These are phyloP conservation scores for Leishmania braziliensis DNA, from an alignment of 208 protist genomes.

Conservation along the genomic window DNA sequence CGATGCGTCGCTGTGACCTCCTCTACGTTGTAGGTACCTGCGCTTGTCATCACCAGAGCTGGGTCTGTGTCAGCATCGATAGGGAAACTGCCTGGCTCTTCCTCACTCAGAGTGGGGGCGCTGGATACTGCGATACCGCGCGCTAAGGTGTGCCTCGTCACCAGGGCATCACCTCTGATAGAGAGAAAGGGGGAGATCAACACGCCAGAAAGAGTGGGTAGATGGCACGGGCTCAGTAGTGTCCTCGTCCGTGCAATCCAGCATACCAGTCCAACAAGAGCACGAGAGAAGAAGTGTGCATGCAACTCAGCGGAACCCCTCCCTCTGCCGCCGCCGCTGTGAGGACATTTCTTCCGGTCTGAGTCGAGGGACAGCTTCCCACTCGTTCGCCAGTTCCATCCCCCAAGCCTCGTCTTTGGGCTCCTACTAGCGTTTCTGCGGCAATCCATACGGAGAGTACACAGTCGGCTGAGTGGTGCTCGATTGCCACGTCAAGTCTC, in stretches of 20 bases:
- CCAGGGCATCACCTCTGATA: not conserved
- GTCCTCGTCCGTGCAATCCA: not conserved
- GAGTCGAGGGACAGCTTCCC: not conserved
- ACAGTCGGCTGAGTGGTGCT: slow-evolving; percentile 10
- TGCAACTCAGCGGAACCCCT: not conserved
- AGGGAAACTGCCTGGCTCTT: not conserved
- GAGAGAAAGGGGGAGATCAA: not conserved
- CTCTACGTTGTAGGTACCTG: not conserved
- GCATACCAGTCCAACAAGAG: not conserved
- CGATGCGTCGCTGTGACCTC: not conserved
- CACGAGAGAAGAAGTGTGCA: not conserved
- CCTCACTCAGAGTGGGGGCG: not conserved
- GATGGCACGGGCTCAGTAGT: not conserved
- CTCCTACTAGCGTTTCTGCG: not conserved
- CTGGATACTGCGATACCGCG: not conserved
- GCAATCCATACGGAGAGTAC: not conserved
- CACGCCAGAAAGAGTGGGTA: not conserved
- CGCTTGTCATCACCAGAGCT: not conserved
- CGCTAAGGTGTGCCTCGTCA: not conserved
- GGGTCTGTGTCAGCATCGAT: not conserved
- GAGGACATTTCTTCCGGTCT: not conserved
- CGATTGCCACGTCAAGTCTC: slow-evolving; percentile 8
- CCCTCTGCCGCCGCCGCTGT: not conserved
- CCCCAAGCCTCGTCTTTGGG: not conserved
- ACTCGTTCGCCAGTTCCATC: not conserved